Conservation (phyloP, 2,329 filamentous ascomycete species). For the Capronia epimyces region DNA sequence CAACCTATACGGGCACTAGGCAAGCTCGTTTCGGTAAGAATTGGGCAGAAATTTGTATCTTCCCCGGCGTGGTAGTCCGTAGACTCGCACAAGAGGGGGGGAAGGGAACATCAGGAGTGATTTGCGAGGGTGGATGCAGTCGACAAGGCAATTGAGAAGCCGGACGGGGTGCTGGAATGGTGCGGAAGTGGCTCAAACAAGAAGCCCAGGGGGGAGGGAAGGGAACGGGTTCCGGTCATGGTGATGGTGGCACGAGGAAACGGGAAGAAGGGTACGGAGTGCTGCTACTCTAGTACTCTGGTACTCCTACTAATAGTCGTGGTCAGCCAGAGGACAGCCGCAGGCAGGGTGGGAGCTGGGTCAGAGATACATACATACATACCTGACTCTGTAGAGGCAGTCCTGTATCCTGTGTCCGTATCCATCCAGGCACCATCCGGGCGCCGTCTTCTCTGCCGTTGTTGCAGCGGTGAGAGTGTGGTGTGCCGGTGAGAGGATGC, state of each 20-base stretch:
- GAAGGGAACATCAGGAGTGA: background rate
- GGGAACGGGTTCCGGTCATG: background rate
- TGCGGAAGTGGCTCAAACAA: slow-evolving; percentile 1
- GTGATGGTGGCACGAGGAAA: slow-evolving; percentile 3
- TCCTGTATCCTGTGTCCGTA: too few species aligned
- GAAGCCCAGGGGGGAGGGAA: background rate
- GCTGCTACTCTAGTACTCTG: too few species aligned
- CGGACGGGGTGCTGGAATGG: background rate
- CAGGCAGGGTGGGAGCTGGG: background rate
- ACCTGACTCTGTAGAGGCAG: too few species aligned
- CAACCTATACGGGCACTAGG: slow-evolving; percentile 1
- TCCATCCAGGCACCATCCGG: background rate
- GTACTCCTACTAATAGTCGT: background rate
- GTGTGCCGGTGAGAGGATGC: background rate
- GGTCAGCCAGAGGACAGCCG: background rate
- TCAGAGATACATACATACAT: background rate
- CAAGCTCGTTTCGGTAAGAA: slow-evolving; percentile 1
- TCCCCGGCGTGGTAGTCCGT: background rate
- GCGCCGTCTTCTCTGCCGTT: background rate
- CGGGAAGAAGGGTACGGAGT: background rate
- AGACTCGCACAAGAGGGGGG: background rate
- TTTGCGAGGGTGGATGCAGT: background rate
- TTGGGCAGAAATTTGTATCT: slow-evolving; percentile 12
- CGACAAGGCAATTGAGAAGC: background rate
- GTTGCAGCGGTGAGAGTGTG: background rate